Evolutionary conservation across 768 basidiomycete genomes (phyloP).

Genomic region (Lactarius deliciosus): DNA sequence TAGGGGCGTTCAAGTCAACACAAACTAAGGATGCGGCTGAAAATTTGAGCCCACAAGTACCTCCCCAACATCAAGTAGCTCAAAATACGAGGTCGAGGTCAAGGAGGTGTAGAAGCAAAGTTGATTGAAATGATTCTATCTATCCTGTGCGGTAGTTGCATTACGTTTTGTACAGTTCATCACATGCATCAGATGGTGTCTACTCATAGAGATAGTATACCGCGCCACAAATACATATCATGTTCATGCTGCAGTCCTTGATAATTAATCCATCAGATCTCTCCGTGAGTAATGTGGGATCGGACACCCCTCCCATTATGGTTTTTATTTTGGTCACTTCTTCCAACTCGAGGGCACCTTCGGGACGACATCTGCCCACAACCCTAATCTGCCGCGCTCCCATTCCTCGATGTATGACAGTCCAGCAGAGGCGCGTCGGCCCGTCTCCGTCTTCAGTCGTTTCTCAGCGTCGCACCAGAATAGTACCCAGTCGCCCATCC

Average conservation of each 20-base stretch:
- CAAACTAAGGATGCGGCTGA: slow-evolving; percentile 37
- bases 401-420: slow-evolving; percentile 73
- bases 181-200: not conserved
- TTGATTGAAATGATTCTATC: not conserved
- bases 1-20: slow-evolving; percentile 32
- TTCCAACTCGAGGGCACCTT: slow-evolving; percentile 83
- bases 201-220: slow-evolving; percentile 2
- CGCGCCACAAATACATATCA: slow-evolving; percentile 19
- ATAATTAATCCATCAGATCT: slow-evolving; percentile 2
- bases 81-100: slow-evolving; percentile 11
- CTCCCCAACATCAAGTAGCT: slow-evolving; percentile 10
- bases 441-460: slow-evolving; percentile 67
- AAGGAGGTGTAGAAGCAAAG: slow-evolving; percentile 15
- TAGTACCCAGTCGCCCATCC: slow-evolving; percentile 84
- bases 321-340: slow-evolving; percentile 22
- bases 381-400: slow-evolving; percentile 67
- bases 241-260: not conserved
- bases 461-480: slow-evolving; percentile 99
- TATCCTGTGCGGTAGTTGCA: slow-evolving; percentile 1
- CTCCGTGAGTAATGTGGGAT: not conserved
- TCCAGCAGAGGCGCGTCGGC: slow-evolving; percentile 59
- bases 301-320: not conserved
- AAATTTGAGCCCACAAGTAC: slow-evolving; percentile 34
- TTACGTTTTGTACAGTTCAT: slow-evolving; percentile 11
- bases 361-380: slow-evolving; percentile 67